Conservation (phyloP, 805 yeast genomes). For the Saturnispora serradocipensis region DNA sequence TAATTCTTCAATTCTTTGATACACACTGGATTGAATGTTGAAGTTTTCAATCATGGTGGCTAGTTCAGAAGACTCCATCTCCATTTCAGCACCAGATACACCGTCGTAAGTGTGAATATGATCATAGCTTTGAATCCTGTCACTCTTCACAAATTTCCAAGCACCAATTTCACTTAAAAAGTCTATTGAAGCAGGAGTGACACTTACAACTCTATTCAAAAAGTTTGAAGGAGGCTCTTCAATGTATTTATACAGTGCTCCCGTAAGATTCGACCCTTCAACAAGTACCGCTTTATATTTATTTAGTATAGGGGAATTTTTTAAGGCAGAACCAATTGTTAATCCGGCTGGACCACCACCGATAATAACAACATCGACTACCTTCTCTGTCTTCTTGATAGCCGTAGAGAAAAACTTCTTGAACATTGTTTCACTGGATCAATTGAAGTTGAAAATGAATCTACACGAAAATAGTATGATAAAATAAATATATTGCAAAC, state of each 20-base stretch:
- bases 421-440: constrained; percentile 9
- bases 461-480: neutral
- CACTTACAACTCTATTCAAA: constrained; percentile 75
- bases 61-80: constrained; percentile 55
- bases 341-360: constrained; percentile 99
- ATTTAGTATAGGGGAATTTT: constrained; percentile 52
- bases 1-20: constrained; percentile 42
- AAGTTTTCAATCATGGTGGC: constrained; percentile 87
- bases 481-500: neutral
- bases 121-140: constrained; percentile 73
- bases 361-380: constrained; percentile 67
- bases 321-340: constrained; percentile 73
- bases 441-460: neutral
- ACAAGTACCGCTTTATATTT: constrained; percentile 57
- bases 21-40: constrained; percentile 71
- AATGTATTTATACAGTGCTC: constrained; percentile 39
- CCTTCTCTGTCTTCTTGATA: constrained; percentile 10
- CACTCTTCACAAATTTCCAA: constrained; percentile 59
- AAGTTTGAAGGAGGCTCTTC: constrained; percentile 37
- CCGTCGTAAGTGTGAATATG: constrained; percentile 85
- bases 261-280: constrained; percentile 56
- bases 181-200: constrained; percentile 72
- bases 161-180: constrained; percentile 64
- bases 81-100: constrained; percentile 55
- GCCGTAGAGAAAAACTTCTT: constrained; percentile 24